phyloP scores from a whole-genome alignment of 192 early-diverging fungal genomes.

The Coemansia brasiliensis region DNA sequence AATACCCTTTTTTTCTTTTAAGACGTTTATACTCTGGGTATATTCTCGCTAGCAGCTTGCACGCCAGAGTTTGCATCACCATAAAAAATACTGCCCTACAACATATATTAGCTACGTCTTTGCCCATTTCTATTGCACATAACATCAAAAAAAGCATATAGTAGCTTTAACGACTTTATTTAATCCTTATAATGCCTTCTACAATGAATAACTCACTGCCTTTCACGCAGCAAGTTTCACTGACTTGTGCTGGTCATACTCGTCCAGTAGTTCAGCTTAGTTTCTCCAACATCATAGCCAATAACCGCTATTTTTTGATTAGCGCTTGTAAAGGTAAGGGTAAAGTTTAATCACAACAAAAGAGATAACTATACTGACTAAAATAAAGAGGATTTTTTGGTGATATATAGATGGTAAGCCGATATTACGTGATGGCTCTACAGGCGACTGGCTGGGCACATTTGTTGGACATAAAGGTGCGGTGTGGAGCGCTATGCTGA shows the following conservation, averaged over 20 bases:
- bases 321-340: conserved; percentile 76
- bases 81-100: too few relatives aligned
- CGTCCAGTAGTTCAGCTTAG: conserved; percentile 86
- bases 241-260: conserved; percentile 89
- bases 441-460: conserved; percentile 92
- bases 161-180: conserved; percentile 6
- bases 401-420: conserved; percentile 71
- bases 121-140: conserved; percentile 5
- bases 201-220: conserved; percentile 19
- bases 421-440: conserved; percentile 81
- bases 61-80: too few relatives aligned
- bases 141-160: background rate
- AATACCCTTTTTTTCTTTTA: conserved; percentile 7
- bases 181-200: conserved; percentile 22
- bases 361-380: background rate
- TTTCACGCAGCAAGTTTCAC: conserved; percentile 60
- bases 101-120: background rate
- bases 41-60: background rate
- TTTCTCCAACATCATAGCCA: conserved; percentile 72
- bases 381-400: background rate
- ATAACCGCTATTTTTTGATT: conserved; percentile 77
- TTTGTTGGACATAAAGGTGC: conserved; percentile 92
- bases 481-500: conserved; percentile 84
- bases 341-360: background rate
- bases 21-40: background rate